A percentile compares a stretch with the other conserved stretches of the same genome.
Conservation (phyloP, 2,329 filamentous ascomycete genomes). For the Hypomyces rosellus region DNA sequence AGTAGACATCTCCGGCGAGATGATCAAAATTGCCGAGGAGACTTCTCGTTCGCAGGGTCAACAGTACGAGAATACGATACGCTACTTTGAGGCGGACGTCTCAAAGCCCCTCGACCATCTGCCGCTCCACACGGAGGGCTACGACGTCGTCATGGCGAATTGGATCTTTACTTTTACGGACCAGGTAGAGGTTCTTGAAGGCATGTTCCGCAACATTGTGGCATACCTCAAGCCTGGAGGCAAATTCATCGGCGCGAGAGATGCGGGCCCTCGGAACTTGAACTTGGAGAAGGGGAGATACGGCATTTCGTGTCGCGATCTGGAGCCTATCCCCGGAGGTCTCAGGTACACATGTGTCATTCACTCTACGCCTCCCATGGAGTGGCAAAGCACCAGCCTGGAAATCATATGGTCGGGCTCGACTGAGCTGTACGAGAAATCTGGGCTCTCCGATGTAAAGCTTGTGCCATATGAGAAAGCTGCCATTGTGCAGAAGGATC, state of each 20-base stretch:
- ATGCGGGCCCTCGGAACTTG: neutral
- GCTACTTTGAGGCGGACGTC: neutral
- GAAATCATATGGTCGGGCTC: neutral
- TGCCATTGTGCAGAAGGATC: neutral
- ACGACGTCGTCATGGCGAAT: constrained; percentile 11
- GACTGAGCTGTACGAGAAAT: neutral
- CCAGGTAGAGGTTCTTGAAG: neutral
- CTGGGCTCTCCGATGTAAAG: constrained; percentile 4
- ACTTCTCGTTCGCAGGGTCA: neutral
- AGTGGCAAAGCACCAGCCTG: neutral
- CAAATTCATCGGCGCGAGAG: constrained; percentile 4
- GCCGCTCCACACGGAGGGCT: neutral
- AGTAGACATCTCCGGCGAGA: constrained; percentile 4
- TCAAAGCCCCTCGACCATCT: neutral
- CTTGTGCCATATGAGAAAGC: neutral
- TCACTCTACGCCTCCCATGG: neutral
- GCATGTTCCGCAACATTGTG: constrained; percentile 6
- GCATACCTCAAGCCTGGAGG: constrained; percentile 7
- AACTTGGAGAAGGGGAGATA: neutral
- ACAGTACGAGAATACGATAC: neutral
- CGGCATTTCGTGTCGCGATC: neutral
- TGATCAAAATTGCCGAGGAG: neutral
- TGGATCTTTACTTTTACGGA: constrained; percentile 4
- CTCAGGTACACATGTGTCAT: neutral
- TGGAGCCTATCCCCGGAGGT: neutral